These are phyloP conservation scores for Ascomycota sp. DNA, from an alignment of 2,329 filamentous ascomycete genomes.

Conservation along the genomic window DNA sequence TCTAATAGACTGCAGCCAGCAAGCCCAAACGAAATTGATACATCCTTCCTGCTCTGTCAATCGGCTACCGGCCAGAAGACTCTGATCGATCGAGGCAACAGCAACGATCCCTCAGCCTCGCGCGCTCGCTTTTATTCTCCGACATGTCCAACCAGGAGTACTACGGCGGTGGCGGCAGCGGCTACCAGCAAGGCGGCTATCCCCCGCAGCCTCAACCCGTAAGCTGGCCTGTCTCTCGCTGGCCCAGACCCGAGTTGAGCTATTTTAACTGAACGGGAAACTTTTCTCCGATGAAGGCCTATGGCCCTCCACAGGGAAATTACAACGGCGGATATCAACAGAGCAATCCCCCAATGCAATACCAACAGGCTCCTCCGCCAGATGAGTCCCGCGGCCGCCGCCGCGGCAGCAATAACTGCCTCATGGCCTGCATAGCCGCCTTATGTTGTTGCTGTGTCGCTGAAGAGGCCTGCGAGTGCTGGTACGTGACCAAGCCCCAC, in stretches of 20 bases:
- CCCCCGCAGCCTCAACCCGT: constrained; percentile 20
- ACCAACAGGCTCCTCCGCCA: constrained; percentile 17
- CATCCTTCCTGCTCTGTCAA: too few relatives aligned
- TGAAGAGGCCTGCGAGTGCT: constrained; percentile 30
- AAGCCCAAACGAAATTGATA: too few relatives aligned
- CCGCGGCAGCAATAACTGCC: constrained; percentile 19
- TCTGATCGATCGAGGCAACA: not conserved
- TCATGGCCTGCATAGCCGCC: constrained; percentile 25
- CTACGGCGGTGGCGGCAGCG: too few relatives aligned
- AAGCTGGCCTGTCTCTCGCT: constrained; percentile 5
- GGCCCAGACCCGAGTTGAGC: not conserved
- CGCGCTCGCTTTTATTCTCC: too few relatives aligned
- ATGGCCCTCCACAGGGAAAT: constrained; percentile 11
- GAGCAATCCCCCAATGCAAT: constrained; percentile 21
- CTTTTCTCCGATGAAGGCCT: constrained; percentile 4
- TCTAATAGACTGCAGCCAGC: too few relatives aligned
- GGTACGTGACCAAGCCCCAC: constrained; percentile 12
- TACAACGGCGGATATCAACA: constrained; percentile 10
- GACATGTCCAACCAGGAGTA: constrained; percentile 21
- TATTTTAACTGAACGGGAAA: not conserved
- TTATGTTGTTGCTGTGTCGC: constrained; percentile 29
- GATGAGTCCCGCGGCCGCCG: constrained; percentile 10
- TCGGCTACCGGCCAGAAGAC: too few relatives aligned
- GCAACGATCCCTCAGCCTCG: not conserved
- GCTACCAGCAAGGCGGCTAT: too few relatives aligned